Conservation (phyloP, 306 rosid genomes). For the Nissolia schottii region DNA sequence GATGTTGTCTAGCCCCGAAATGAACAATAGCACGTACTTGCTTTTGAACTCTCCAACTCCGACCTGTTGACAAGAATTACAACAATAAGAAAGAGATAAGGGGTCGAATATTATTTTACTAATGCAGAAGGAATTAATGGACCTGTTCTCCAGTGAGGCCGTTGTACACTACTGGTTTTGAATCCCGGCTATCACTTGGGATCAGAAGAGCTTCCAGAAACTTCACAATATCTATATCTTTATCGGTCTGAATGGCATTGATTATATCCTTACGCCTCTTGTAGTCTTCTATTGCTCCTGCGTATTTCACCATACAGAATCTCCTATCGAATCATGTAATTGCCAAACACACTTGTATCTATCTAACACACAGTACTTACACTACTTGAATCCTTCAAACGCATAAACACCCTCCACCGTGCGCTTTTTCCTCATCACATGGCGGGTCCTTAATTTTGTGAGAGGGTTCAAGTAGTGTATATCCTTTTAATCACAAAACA, state of each 20-base stretch:
- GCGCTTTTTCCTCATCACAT: too few relatives aligned
- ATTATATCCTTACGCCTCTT: not conserved
- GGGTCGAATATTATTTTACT: not conserved
- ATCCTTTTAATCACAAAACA: not conserved
- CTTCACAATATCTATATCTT: constrained; percentile 11
- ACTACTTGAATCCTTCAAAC: too few relatives aligned
- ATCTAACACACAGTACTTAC: too few relatives aligned
- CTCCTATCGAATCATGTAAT: not conserved
- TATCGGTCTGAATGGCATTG: constrained; percentile 19
- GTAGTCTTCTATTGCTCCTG: constrained; percentile 19
- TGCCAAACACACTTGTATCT: not conserved
- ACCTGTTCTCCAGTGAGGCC: constrained; percentile 17
- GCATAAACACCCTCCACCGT: too few relatives aligned
- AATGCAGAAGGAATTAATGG: too few relatives aligned
- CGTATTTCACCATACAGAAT: not conserved
- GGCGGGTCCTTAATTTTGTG: too few relatives aligned
- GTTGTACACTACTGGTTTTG: constrained; percentile 9
- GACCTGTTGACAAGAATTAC: too few relatives aligned
- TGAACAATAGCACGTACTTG: constrained; percentile 19
- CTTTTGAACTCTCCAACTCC: not conserved
- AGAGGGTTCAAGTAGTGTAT: too few relatives aligned
- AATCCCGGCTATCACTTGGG: constrained; percentile 2
- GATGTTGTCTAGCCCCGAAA: constrained; percentile 9
- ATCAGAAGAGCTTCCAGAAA: constrained; percentile 20
- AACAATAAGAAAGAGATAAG: too few relatives aligned